phyloP scores from a whole-genome alignment of 257 asterid genomes.

The Ophiorrhiza pumila region DNA sequence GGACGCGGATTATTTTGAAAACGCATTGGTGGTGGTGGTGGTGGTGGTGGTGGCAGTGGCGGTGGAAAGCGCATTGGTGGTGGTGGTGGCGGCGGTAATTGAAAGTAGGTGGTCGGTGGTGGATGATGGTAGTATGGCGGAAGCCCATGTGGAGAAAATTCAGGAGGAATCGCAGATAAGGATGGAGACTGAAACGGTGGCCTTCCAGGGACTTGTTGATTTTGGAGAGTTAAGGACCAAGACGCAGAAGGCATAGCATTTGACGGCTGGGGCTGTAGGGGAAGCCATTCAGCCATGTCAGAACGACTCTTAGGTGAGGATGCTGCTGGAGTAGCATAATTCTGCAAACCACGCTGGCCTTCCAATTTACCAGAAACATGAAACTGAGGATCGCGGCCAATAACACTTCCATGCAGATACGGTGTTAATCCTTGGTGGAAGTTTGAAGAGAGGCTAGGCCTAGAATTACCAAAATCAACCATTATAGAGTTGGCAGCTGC shows the following conservation, averaged over 20 bases:
- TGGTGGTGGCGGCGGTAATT: too few relatives aligned
- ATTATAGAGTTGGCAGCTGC: background rate
- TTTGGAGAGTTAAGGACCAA: conserved; percentile 6
- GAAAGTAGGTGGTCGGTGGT: conserved; percentile 9
- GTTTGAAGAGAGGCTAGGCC: conserved; percentile 3
- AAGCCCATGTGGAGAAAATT: conserved; percentile 3
- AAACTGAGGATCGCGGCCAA: background rate
- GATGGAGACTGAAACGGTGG: conserved; percentile 9
- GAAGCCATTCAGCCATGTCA: conserved; percentile 34
- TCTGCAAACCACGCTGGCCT: background rate
- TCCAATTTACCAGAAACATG: background rate
- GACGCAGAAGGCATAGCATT: background rate
- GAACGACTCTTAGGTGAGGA: background rate
- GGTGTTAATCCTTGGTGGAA: conserved; percentile 6
- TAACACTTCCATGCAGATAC: background rate
- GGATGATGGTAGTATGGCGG: conserved; percentile 12
- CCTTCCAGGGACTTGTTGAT: conserved; percentile 8
- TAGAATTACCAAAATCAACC: background rate
- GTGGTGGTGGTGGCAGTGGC: too few relatives aligned
- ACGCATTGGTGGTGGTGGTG: conserved; percentile 13
- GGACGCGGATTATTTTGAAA: conserved; percentile 14
- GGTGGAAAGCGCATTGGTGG: too few relatives aligned
- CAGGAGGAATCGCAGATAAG: background rate
- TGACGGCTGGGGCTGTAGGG: conserved; percentile 13
- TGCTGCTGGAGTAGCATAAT: conserved; percentile 10